Evolutionary conservation across 805 yeast genomes (phyloP), one percentile per base, ranked within the genome.

Genomic region (Starmerella asiatica): DNA sequence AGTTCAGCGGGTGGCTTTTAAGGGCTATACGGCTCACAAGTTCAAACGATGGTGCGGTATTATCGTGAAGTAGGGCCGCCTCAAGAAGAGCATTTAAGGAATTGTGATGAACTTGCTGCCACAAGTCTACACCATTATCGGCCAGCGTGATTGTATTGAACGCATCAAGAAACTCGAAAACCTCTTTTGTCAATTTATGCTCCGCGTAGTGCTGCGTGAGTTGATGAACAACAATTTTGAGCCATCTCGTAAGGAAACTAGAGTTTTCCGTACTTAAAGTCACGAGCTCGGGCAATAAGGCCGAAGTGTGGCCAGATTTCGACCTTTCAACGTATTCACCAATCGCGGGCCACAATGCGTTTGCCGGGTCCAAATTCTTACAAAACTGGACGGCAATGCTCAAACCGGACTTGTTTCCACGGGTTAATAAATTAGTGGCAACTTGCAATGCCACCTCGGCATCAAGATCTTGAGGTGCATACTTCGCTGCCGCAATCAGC

Each of bases 1-100:
- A 16, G 9, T 11, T 17, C 17, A 9, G 18, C 11, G 14, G 8
- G 9, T 14, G 11, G 5, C 32, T 36, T 9, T 29, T 19, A 16
- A 37, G 18, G 5, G 38, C 40, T 2, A 34, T 15, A 3, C 32
- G 36, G 14, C 56, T 56, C 3, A 64, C 60, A 51, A 76, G 71
- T 30, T 67, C 62, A 21, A 34, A 37, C 26, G 81, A 51, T n/a
- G 71, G 63, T 0, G 44, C 42, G 2, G 51, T 56, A 21, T 65
- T 47, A 12, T 49, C 46, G 1, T 71, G 51, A 79, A 84, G 49
- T 2, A 59, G 57, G 1, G 51, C 35, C 0, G 55, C 49, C 21
- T 53, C 52, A 2, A 62, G 32, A n/a, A 58, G 43, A 8, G 62
- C 52, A 23, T 60, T 61, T 23, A 57, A 12, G 1, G 43, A 40